Percentiles rank a stretch among this genome's conserved stretches.
Evolutionary conservation across 129 eudicot species (phyloP).

Genomic region (Gnaphalium uliginosum): DNA sequence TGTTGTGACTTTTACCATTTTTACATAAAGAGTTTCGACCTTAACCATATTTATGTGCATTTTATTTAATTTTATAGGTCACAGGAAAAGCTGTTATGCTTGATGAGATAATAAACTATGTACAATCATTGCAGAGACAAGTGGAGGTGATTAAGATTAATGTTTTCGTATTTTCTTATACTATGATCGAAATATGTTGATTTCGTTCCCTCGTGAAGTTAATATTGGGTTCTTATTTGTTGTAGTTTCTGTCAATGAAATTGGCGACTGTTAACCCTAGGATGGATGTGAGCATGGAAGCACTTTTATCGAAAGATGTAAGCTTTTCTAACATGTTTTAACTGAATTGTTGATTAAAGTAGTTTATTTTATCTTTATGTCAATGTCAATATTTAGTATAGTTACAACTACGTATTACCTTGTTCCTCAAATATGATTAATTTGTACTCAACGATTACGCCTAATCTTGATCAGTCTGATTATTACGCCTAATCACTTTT

Average conservation of each 20-base stretch:
- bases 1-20: no score
- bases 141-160: conserved; percentile 67
- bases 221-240: conserved; percentile 10
- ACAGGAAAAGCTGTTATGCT: conserved; percentile 93
- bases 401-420: no score
- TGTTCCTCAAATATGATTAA: not conserved
- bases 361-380: no score
- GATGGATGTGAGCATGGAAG: conserved; percentile 67
- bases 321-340: conserved; percentile 24
- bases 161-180: not conserved
- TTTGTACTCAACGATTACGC: no score
- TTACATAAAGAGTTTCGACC: not conserved
- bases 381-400: no score
- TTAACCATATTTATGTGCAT: not conserved
- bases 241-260: conserved; percentile 95
- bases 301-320: conserved; percentile 78
- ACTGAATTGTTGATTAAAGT: not conserved
- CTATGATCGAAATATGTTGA: not conserved
- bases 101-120: conserved; percentile 93
- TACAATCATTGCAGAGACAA: conserved; percentile 78
- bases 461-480: no score
- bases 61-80: conserved; percentile 40
- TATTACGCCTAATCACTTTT: not conserved
- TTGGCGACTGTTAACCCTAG: conserved; percentile 79
- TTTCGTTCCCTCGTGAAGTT: not conserved